Conservation (phyloP, 2,329 filamentous ascomycete species). For the Exserohilum rostratum region DNA sequence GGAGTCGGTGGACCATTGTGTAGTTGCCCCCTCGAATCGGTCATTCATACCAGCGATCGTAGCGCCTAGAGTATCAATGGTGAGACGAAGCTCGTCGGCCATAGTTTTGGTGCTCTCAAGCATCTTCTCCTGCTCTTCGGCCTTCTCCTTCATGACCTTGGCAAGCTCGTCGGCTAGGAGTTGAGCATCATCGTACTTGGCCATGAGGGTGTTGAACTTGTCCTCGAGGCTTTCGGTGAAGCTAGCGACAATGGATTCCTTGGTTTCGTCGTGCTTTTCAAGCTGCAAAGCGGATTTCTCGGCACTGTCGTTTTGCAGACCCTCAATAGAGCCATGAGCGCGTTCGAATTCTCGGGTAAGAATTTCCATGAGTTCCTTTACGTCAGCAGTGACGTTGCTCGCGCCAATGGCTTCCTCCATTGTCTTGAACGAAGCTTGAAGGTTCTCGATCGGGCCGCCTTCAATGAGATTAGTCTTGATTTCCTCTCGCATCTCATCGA, state of each 20-base stretch:
- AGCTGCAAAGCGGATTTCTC: conserved; percentile 61
- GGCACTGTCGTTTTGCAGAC: conserved; percentile 78
- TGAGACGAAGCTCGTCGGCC: conserved; percentile 83
- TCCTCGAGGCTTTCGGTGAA: conserved; percentile 69
- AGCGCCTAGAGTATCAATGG: conserved; percentile 83
- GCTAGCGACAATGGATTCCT: conserved; percentile 60
- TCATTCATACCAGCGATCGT: conserved; percentile 55
- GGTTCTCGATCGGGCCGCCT: conserved; percentile 67
- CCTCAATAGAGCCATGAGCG: conserved; percentile 77
- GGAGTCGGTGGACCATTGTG: conserved; percentile 86
- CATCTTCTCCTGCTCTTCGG: conserved; percentile 74
- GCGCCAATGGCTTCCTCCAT: conserved; percentile 69
- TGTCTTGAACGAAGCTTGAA: conserved; percentile 67
- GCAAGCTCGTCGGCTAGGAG: conserved; percentile 74
- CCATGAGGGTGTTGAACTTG: conserved; percentile 79
- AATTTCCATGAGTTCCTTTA: conserved; percentile 69
- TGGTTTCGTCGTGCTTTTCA: conserved; percentile 66
- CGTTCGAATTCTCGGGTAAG: conserved; percentile 89
- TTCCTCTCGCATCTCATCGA: conserved; percentile 79
- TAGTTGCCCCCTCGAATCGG: conserved; percentile 79
- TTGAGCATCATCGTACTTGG: conserved; percentile 88
- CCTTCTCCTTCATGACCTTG: conserved; percentile 74
- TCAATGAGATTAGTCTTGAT: conserved; percentile 78
- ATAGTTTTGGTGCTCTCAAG: conserved; percentile 77
- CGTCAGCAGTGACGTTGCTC: conserved; percentile 54